phyloP scores from a whole-genome alignment of 1,284 basidiomycete genomes.

The Rhodotorula sp. region DNA sequence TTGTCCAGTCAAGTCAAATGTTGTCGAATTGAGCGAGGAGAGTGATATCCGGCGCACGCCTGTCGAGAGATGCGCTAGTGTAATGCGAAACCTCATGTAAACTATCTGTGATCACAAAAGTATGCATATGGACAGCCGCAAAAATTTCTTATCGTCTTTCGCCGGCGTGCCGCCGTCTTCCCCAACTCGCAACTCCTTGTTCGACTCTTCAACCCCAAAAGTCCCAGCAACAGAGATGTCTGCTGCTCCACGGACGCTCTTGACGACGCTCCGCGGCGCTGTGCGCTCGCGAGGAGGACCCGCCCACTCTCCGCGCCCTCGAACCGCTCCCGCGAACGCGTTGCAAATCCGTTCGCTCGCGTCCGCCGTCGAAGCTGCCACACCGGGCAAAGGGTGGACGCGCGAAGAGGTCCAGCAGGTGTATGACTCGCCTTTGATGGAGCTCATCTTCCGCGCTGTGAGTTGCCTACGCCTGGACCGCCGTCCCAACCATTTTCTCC shows the following conservation, averaged over 20 bases:
- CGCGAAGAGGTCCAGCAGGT: slow-evolving; percentile 71
- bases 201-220: too few species aligned
- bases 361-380: slow-evolving; percentile 3
- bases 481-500: slow-evolving; percentile 9
- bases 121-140: too few species aligned
- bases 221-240: neutral
- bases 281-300: neutral
- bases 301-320: slow-evolving; percentile 1
- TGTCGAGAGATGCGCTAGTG: too few species aligned
- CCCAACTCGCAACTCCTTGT: neutral
- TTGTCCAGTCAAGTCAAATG: too few species aligned
- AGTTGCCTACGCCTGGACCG: slow-evolving; percentile 44
- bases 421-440: slow-evolving; percentile 76
- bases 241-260: slow-evolving; percentile 1
- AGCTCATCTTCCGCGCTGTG: slow-evolving; percentile 80
- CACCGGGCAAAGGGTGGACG: slow-evolving; percentile 55
- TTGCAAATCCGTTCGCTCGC: slow-evolving; percentile 5
- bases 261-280: neutral
- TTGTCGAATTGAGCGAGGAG: too few species aligned
- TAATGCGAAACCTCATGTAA: too few species aligned
- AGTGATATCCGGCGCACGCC: too few species aligned
- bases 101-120: too few species aligned
- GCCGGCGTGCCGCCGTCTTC: too few species aligned
- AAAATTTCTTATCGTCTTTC: neutral
- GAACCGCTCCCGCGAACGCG: neutral